A percentile compares a stretch with the other conserved stretches of the same genome.
Conservation (phyloP, 345 rosid species). For the Brassica juncea region DNA sequence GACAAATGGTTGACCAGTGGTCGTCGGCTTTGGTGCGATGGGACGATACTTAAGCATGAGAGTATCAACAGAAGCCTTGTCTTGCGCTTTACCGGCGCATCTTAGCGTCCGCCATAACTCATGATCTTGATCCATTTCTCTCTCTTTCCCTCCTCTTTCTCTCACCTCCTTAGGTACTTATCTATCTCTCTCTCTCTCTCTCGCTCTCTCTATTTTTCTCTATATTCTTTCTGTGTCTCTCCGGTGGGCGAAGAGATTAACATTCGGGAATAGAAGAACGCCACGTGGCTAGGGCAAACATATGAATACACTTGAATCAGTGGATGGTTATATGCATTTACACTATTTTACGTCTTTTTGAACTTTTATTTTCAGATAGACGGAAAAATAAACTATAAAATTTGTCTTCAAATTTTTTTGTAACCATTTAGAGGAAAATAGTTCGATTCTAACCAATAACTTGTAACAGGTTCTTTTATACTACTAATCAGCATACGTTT, state of each 20-base stretch:
- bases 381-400: not conserved
- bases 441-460: constrained; percentile 6
- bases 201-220: constrained; percentile 26
- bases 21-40: constrained; percentile 54
- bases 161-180: not conserved
- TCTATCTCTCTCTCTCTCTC: not conserved
- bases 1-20: constrained; percentile 29
- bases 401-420: not conserved
- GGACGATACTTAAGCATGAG: constrained; percentile 81
- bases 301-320: constrained; percentile 26
- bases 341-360: not conserved
- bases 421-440: not conserved
- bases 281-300: constrained; percentile 57
- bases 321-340: constrained; percentile 28
- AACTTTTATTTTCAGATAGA: constrained; percentile 4
- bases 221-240: constrained; percentile 28
- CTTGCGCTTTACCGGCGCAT: constrained; percentile 39
- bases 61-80: constrained; percentile 48
- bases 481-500: not conserved
- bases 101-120: constrained; percentile 42
- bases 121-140: constrained; percentile 29
- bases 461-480: not conserved
- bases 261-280: constrained; percentile 30
- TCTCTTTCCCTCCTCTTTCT: constrained; percentile 16
- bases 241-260: constrained; percentile 35